A percentile compares a stretch with the other conserved stretches of the same genome.
Conservation (phyloP, 371 early-diverging fungal species). For the Mucor indicus region DNA sequence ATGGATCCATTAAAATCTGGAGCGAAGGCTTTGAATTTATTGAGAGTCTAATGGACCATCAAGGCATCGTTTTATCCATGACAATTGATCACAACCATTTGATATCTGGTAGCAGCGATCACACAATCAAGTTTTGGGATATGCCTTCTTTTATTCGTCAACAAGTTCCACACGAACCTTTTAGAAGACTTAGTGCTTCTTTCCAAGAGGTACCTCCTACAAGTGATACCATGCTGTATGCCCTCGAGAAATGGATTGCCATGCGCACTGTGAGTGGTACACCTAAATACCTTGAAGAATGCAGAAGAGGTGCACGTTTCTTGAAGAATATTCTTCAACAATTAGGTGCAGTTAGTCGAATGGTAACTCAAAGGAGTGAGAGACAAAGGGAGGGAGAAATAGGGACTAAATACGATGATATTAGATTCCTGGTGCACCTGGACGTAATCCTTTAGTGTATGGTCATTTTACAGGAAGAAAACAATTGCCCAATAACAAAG, state of each 20-base stretch:
- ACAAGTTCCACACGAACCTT: no score
- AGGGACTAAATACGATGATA: neutral
- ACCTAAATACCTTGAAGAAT: slow-evolving; percentile 37
- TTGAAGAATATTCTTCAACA: slow-evolving; percentile 65
- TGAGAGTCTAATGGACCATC: slow-evolving; percentile 61
- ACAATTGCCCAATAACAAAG: neutral
- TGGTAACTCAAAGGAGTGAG: slow-evolving; percentile 33
- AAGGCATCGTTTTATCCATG: slow-evolving; percentile 65
- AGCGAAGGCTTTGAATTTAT: slow-evolving; percentile 61
- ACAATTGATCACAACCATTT: slow-evolving; percentile 52
- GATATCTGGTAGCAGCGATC: slow-evolving; percentile 71
- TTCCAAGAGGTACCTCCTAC: slow-evolving; percentile 24
- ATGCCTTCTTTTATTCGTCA: slow-evolving; percentile 25
- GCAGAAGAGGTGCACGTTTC: slow-evolving; percentile 17
- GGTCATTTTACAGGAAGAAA: slow-evolving; percentile 61
- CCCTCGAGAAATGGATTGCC: slow-evolving; percentile 70
- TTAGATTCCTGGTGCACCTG: slow-evolving; percentile 61
- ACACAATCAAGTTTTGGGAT: slow-evolving; percentile 60
- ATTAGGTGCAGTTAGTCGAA: slow-evolving; percentile 68
- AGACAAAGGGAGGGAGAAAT: neutral
- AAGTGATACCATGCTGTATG: slow-evolving; percentile 59
- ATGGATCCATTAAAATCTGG: slow-evolving; percentile 75
- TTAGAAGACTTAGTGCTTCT: slow-evolving; percentile 17
- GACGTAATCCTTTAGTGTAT: slow-evolving; percentile 77
- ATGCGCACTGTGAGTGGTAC: slow-evolving; percentile 72